Evolutionary conservation across 768 basidiomycete species (phyloP), one percentile per base, ranked within the genome.

Genomic region (Phanerochaete sordida): DNA sequence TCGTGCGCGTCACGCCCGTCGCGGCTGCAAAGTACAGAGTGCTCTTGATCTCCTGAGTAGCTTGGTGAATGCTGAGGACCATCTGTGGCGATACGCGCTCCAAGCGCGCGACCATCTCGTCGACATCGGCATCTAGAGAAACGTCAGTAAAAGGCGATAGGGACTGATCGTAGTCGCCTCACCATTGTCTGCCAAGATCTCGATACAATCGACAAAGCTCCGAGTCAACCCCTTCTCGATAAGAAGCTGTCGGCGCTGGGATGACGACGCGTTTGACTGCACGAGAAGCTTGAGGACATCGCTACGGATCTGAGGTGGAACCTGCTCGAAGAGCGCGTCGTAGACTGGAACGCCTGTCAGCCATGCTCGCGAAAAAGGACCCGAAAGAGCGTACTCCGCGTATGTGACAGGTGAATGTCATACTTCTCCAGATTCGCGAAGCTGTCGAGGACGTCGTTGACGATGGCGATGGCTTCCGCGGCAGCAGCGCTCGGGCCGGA

Each of bases 361-460:
- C 39, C 8, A 12, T 43, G 19, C 19, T 19, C 8, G 19, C 39
- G 4, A 43, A 11, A 24, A 3, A 16, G 50, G 27, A 27, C 4
- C 4, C 43, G 11, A 74, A n/a, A n/a, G n/a, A n/a, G n/a, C 85
- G 31, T 66, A 93, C 91, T 85, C 61, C 76, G 81, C 1, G 89
- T 85, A 73, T 94, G 92, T 13, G 90, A 91, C 2, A 93, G 78
- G 59, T 87, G 85, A 39, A 93, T 86, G 63, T 90, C 88, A 64
- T 91, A 91, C 57, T 79, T 82, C 78, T 19, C 79, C 75, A 89
- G 76, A 64, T 81, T 90, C 8, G 86, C 92, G 74, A 92, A 93
- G 57, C 79, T 82, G 46, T 86, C 81, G 31, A 94, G 74, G 59
- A 84, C 84, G 58, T 86, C 81, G 61, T 83, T 84, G 16, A 85